Percentiles rank a stretch among this genome's conserved stretches.
phyloP scores from a whole-genome alignment of 345 rosid species.

The Euphorbia peplus region DNA sequence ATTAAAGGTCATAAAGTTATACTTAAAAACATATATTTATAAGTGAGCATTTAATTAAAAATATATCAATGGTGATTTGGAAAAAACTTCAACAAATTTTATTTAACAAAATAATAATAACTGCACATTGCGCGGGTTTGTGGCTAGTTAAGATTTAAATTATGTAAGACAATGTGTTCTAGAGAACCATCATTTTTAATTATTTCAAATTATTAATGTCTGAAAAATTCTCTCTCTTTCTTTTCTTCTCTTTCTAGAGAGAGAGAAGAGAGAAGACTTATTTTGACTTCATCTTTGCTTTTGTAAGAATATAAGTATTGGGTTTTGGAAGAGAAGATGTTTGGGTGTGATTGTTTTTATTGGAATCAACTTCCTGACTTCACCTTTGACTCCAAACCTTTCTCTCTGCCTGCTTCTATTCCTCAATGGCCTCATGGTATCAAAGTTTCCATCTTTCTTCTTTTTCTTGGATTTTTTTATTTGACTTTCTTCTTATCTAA shows the following conservation, averaged over 20 bases:
- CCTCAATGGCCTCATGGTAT: constrained; percentile 78
- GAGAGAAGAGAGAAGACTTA: constrained; percentile 16
- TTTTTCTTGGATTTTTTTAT: background rate
- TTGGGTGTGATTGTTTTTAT: constrained; percentile 60
- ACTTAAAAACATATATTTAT: too few relatives aligned
- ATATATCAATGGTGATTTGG: too few relatives aligned
- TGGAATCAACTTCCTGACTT: constrained; percentile 40
- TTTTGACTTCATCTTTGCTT: background rate
- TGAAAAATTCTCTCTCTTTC: too few relatives aligned
- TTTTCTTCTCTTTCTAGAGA: constrained; percentile 9
- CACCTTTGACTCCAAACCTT: constrained; percentile 37
- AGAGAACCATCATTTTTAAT: too few relatives aligned
- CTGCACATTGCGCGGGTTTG: too few relatives aligned
- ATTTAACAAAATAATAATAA: too few relatives aligned
- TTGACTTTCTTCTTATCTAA: background rate
- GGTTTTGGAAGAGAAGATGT: constrained; percentile 37
- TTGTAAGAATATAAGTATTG: constrained; percentile 28
- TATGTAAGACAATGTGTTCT: too few relatives aligned
- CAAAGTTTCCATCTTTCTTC: background rate
- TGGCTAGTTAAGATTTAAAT: too few relatives aligned
- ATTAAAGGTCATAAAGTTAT: too few relatives aligned
- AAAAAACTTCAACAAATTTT: too few relatives aligned
- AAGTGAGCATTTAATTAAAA: too few relatives aligned
- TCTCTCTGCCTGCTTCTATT: constrained; percentile 62
- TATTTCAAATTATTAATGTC: too few relatives aligned